phyloP scores from a whole-genome alignment of 2,329 filamentous ascomycete genomes.

The Blastomyces gilchristii region DNA sequence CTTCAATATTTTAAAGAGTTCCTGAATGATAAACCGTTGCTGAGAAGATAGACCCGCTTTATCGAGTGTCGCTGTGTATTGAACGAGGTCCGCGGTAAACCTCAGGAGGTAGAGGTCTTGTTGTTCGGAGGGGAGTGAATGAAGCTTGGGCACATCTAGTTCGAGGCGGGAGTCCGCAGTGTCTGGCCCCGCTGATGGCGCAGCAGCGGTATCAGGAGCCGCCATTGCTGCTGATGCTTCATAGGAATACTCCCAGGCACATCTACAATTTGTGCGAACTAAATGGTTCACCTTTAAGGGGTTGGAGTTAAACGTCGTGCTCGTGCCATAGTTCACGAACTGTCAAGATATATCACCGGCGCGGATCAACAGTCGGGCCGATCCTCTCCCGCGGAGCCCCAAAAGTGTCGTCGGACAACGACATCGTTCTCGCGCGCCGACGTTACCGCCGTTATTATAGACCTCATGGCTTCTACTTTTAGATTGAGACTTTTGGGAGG shows the following conservation, averaged over 20 bases:
- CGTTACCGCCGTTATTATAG: not conserved
- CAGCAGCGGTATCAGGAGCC: slow-evolving; percentile 25
- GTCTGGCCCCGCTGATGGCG: slow-evolving; percentile 27
- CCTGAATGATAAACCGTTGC: slow-evolving; percentile 85
- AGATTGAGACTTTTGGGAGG: slow-evolving; percentile 3
- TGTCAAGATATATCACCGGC: not conserved
- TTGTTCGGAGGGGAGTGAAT: slow-evolving; percentile 82
- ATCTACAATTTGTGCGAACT: not conserved
- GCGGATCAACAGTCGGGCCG: slow-evolving; percentile 5
- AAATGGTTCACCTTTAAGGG: not conserved
- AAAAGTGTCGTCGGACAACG: not conserved
- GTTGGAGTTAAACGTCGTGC: not conserved
- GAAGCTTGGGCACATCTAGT: slow-evolving; percentile 81
- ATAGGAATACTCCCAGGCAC: not conserved
- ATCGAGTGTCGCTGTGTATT: slow-evolving; percentile 62
- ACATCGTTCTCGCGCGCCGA: not conserved
- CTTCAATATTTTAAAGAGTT: slow-evolving; percentile 86
- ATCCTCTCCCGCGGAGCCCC: not conserved
- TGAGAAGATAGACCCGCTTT: slow-evolving; percentile 75
- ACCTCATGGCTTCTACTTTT: slow-evolving; percentile 12
- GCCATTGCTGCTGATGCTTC: slow-evolving; percentile 27
- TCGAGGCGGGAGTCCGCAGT: slow-evolving; percentile 41
- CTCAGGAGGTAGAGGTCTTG: slow-evolving; percentile 90
- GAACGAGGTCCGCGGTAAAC: slow-evolving; percentile 71
- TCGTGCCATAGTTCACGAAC: not conserved